Evolutionary conservation across 2,329 filamentous ascomycete species (phyloP).

Genomic region (Aspergillus brasiliensis): DNA sequence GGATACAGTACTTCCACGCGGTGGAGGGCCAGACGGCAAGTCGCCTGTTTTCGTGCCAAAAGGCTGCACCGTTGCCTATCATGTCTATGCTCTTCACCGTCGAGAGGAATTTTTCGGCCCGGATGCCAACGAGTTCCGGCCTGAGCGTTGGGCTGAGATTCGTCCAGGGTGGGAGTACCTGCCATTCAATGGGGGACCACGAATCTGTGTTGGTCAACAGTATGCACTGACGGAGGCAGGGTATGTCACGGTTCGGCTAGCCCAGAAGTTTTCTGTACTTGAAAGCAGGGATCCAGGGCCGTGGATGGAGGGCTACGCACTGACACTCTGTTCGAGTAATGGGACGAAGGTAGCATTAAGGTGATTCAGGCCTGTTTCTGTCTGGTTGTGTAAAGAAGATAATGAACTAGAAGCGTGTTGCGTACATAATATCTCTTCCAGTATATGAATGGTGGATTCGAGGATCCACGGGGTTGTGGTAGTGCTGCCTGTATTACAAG

Average conservation of each 20-base stretch:
- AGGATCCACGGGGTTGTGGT: too few relatives aligned
- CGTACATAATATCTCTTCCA: background rate
- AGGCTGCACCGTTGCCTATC: slow-evolving; percentile 66
- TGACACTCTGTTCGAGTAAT: slow-evolving; percentile 28
- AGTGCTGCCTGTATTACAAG: too few relatives aligned
- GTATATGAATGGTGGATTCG: too few relatives aligned
- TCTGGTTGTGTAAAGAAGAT: background rate
- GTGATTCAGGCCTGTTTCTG: background rate
- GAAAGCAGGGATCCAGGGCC: slow-evolving; percentile 32
- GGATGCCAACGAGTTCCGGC: slow-evolving; percentile 50
- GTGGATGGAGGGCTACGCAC: slow-evolving; percentile 28
- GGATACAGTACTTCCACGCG: slow-evolving; percentile 44
- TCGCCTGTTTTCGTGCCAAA: slow-evolving; percentile 66
- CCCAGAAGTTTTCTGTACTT: slow-evolving; percentile 35
- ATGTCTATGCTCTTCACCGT: slow-evolving; percentile 71
- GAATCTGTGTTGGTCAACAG: slow-evolving; percentile 38
- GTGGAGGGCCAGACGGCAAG: slow-evolving; percentile 62
- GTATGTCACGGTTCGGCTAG: slow-evolving; percentile 36
- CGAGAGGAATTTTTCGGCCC: slow-evolving; percentile 51
- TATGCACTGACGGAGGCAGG: slow-evolving; percentile 41
- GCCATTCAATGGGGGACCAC: slow-evolving; percentile 38
- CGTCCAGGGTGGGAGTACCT: slow-evolving; percentile 36
- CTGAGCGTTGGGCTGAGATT: slow-evolving; percentile 50
- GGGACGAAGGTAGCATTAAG: slow-evolving; percentile 21
- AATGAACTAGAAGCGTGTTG: background rate